Base-by-base conservation (phyloP, 2,329 filamentous ascomycete genomes). In the Phialocephala subalpina region DNA sequence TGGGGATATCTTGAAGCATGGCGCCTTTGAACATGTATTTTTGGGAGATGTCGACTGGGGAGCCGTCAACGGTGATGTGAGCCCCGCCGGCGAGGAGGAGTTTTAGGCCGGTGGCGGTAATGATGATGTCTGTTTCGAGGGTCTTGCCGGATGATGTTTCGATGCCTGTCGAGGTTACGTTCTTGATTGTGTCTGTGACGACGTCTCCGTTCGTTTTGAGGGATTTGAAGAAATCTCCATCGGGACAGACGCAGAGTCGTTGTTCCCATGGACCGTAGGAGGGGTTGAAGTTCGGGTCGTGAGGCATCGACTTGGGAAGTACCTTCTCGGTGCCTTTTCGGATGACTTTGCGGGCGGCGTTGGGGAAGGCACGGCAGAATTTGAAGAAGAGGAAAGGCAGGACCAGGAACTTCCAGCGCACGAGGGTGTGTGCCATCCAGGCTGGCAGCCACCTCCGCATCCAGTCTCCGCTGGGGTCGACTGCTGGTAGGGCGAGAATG, bases 221-320 rank as follows among this genome's bases (percentile, higher is more conserved):
- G 0, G 83, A 80, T 55, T 81, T 75, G 77, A 83, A 88, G 72
- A 88, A 89, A 71, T 89, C 86, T 11, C 82, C 84, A 58, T 85
- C 81, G 0, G 83, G 84, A 20, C 78, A 89, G 66, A 93, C 80
- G 73, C 93, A 96, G 8, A 96, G 80, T 0, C 93, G 87, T 76
- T 97, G 92, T 62, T 93, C 85, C 83, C 92, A 90, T 0, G 89
- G 89, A 45, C 86, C 83, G 72, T 92, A 92, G 1, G 75, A 76
- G 0, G 90, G 90, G 7, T 83, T 85, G 77, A 92, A 92, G 75
- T 92, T 86, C 0, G 86, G 83, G 62, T 90, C 84, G 47, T 84
- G 77, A 2, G 86, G 82, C 40, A 88, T 77, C 8, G 77, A 49
- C 12, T 53, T 74, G 0, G 90, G 89, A 0, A 93, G 81, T 47